Evolutionary conservation across 2,329 filamentous ascomycete species (phyloP), one percentile per base, ranked within the genome.

Genomic region (Phialophora expanda): DNA sequence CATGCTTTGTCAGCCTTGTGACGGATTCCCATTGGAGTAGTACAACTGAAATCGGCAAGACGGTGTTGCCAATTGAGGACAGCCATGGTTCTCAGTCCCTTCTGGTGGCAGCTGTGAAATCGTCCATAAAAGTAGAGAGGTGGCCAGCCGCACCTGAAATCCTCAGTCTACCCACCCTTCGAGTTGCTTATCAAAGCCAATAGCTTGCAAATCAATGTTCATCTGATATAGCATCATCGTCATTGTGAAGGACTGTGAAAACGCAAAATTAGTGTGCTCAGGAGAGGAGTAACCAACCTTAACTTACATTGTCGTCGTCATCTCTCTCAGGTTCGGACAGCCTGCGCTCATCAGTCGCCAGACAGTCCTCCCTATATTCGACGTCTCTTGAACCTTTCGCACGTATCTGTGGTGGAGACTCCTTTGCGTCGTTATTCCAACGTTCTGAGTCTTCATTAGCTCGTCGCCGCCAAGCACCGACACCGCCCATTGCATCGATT

Each of bases 141-240:
- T 20, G 26, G 12, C 7, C 14, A 26, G 6, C 7, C 12, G 8
- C 4, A 48, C 22, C n/a, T 9, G 28, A 17, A 17, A 26, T 17
- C n/a, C 22, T 44, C 32, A 86, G 66, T 81, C 81, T 58, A 82
- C 76, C 88, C 88, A 90, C 73, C 80, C 79, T 74, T 89, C 85
- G 61, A 78, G 75, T 12, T 79, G 75, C 65, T 82, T 81, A 75
- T 89, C 86, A 74, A 85, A 90, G 4, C 88, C 88, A 69, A 91
- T 88, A n/a, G 85, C 73, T 56, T 82, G 78, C 4, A 86, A 76
- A 62, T 89, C 86, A 64, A 90, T 84, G 72, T 89, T 88, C 65
- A 90, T 78, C 32, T 83, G 86, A 69, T 83, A 84, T 17, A 91
- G 80, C 88, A 90, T 90, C 83, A 86, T 86, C 56, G 85, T 86